Conservation (phyloP, 768 basidiomycete genomes). For the Boletus pseudopeckii region DNA sequence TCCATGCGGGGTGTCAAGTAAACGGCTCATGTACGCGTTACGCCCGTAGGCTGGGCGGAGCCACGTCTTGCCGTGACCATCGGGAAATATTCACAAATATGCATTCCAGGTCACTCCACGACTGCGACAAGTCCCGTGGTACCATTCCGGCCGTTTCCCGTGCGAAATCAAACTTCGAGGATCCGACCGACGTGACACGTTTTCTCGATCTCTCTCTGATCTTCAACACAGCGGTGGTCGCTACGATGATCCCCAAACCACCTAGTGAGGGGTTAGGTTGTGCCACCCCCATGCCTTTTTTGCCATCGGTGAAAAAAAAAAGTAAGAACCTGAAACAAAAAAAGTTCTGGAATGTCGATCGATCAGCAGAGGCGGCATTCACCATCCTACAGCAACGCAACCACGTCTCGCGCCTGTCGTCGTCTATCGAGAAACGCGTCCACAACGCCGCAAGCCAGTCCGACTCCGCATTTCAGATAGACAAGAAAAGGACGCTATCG, state of each 20-base stretch:
- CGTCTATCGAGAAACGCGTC: background rate
- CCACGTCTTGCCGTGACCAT: background rate
- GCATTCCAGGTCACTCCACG: background rate
- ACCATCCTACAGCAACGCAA: background rate
- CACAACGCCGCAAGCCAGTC: background rate
- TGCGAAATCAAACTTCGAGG: background rate
- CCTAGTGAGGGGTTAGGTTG: too few relatives aligned
- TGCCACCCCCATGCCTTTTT: too few relatives aligned
- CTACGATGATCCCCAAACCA: background rate
- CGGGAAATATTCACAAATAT: background rate
- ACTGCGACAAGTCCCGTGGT: background rate
- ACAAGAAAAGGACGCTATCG: background rate
- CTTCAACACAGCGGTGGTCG: background rate
- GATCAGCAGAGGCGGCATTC: background rate
- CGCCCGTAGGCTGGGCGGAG: background rate
- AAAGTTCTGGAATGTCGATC: slow-evolving; percentile 2
- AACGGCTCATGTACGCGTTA: background rate
- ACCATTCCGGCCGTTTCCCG: background rate
- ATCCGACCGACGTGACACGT: background rate
- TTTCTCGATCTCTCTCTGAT: background rate
- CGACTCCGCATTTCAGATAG: background rate
- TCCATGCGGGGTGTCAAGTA: background rate
- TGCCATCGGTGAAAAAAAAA: too few relatives aligned
- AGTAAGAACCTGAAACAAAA: too few relatives aligned
- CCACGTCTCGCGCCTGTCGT: background rate